Evolutionary conservation across 192 early-diverging fungal genomes (phyloP), one percentile per base, ranked within the genome.

Genomic region (Entophlyctis helioformis): DNA sequence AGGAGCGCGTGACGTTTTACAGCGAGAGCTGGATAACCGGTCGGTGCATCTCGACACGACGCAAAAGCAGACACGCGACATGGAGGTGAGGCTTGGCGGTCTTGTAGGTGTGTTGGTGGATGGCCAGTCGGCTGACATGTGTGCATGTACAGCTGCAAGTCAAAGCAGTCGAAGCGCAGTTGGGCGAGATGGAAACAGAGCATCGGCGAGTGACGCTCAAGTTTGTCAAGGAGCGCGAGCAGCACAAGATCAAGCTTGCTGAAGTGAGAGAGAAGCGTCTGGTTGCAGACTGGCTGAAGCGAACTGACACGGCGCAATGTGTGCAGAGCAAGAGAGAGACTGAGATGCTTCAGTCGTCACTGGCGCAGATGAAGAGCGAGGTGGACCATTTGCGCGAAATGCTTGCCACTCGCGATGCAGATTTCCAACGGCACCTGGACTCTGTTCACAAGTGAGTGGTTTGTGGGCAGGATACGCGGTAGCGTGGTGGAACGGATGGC

Each of bases 181-280:
- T n/a, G n/a, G n/a, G n/a, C n/a, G n/a, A n/a, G n/a, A n/a, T n/a
- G n/a, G n/a, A n/a, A n/a, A n/a, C n/a, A n/a, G n/a, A n/a, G n/a
- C n/a, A n/a, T n/a, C n/a, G n/a, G n/a, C n/a, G n/a, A n/a, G 22
- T 69, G 29, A 46, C 53, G 12, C 33, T 48, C 12, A 22, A 53
- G n/a, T 32, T 68, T 13, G 13, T 69, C 21, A 69, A 72, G 36
- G 69, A 72, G 11, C 57, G 66, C 10, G 66, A 68, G 40, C 25
- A 40, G n/a, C 41, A 31, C 4, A 63, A 56, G 38, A 35, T 68
- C 4, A 68, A 61, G 34, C 22, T 57, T 24, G 66, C 66, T 18
- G 57, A 68, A 46, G 52, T 64, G 23, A 11, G 23, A 16, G 13
- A 15, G 28, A 39, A 18, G 28, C 41, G 25, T 26, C 25, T 6